phyloP scores from a whole-genome alignment of 192 early-diverging fungal genomes.

The Geosiphon pyriformis region DNA sequence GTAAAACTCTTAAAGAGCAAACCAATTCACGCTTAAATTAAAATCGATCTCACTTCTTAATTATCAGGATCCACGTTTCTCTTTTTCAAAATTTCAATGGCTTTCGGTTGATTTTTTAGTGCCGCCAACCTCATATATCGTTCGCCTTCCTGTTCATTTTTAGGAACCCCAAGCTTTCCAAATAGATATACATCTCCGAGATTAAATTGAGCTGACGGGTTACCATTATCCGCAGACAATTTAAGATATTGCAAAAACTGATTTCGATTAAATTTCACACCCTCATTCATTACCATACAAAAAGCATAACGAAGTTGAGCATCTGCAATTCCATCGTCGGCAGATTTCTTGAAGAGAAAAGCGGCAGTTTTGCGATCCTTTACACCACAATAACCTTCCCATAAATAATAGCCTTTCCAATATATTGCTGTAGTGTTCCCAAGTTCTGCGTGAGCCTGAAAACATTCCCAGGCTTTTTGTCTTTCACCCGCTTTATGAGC shows the following conservation, averaged over 20 bases:
- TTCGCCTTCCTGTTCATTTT: conserved; percentile 11
- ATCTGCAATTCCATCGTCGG: conserved; percentile 21
- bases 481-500: conserved; percentile 4
- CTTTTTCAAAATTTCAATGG: conserved; percentile 2
- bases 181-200: conserved; percentile 11
- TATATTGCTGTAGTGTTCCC: conserved; percentile 17
- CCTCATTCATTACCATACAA: conserved; percentile 1
- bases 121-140: conserved; percentile 19
- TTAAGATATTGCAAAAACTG: conserved; percentile 14
- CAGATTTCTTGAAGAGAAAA: conserved; percentile 16
- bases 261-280: background rate
- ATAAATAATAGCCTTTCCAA: conserved; percentile 23
- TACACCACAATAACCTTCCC: conserved; percentile 13
- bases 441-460: conserved; percentile 7
- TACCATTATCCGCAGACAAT: conserved; percentile 21
- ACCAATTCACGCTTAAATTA: too few relatives aligned
- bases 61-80: background rate
- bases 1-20: too few relatives aligned
- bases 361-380: conserved; percentile 17
- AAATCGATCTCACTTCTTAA: too few relatives aligned
- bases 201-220: conserved; percentile 20
- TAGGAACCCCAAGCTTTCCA: conserved; percentile 13
- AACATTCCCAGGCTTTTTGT: conserved; percentile 14
- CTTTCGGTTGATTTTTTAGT: conserved; percentile 14
- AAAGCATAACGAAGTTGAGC: conserved; percentile 22